phyloP scores from a whole-genome alignment of 1,284 basidiomycete species.

The Trichosporon sp. region DNA sequence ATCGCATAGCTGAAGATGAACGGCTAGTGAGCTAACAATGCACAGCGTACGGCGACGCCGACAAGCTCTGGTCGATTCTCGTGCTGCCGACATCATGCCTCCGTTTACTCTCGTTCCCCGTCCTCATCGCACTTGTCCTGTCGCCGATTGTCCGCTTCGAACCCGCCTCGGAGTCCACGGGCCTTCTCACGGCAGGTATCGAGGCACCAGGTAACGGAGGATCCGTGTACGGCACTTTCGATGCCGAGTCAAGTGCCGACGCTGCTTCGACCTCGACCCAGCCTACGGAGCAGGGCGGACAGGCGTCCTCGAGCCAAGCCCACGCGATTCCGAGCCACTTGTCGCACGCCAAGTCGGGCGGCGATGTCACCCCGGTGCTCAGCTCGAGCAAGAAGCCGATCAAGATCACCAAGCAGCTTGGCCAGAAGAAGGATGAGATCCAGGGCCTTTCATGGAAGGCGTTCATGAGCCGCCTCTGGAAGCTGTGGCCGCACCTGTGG shows the following conservation, averaged over 20 bases:
- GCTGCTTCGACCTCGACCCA: neutral
- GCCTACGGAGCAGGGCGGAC: neutral
- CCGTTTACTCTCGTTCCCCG: conserved; percentile 30
- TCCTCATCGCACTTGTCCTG: conserved; percentile 29
- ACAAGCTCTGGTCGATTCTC: conserved; percentile 24
- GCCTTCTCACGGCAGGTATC: conserved; percentile 23
- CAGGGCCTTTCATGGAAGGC: conserved; percentile 26
- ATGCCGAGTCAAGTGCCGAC: conserved; percentile 8
- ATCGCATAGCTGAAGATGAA: neutral
- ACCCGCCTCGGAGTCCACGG: conserved; percentile 32
- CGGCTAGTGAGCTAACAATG: neutral
- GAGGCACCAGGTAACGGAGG: conserved; percentile 2
- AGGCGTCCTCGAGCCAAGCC: neutral
- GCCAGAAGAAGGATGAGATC: conserved; percentile 31
- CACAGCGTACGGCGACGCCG: neutral
- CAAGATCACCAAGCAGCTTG: conserved; percentile 38
- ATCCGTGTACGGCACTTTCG: conserved; percentile 3
- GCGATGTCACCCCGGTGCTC: neutral
- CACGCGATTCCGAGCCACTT: neutral
- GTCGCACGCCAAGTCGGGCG: neutral
- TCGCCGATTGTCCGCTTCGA: conserved; percentile 34
- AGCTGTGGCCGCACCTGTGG: conserved; percentile 39
- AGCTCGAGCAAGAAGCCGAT: conserved; percentile 15
- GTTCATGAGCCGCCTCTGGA: conserved; percentile 30
- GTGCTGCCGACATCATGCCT: conserved; percentile 31